A percentile compares a stretch with the other conserved stretches of the same genome.
These are phyloP conservation scores for Neurospora hispaniola DNA, from an alignment of 495 filamentous ascomycete genomes.

Conservation along the genomic window DNA sequence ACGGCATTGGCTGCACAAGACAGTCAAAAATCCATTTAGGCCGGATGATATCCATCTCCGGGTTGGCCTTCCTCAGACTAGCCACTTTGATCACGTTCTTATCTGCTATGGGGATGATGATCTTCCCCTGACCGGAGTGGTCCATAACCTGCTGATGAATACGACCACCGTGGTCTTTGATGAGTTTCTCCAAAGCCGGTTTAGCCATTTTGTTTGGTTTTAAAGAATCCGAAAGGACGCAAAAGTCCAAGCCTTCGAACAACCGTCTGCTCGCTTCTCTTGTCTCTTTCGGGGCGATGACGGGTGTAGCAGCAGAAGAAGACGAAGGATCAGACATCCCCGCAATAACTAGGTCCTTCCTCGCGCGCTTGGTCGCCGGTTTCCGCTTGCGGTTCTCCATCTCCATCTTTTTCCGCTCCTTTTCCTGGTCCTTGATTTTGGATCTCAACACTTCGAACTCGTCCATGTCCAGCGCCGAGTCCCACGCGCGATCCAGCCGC, in stretches of 20 bases:
- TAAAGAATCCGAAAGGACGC: slow-evolving; percentile 39
- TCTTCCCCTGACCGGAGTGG: slow-evolving; percentile 28
- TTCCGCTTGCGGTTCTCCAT: slow-evolving; percentile 65
- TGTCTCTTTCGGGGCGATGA: slow-evolving; percentile 19
- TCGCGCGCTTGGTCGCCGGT: slow-evolving; percentile 45
- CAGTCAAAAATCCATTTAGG: slow-evolving; percentile 84
- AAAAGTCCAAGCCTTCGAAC: slow-evolving; percentile 74
- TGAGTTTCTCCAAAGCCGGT: slow-evolving; percentile 67
- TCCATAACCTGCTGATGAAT: slow-evolving; percentile 56
- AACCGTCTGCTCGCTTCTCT: slow-evolving; percentile 25
- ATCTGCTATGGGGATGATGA: slow-evolving; percentile 68
- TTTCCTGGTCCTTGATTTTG: slow-evolving; percentile 58
- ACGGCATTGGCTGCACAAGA: slow-evolving; percentile 45
- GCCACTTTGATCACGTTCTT: slow-evolving; percentile 79
- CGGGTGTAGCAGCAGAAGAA: slow-evolving; percentile 37
- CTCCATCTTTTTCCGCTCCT: slow-evolving; percentile 65
- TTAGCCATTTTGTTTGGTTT: slow-evolving; percentile 57
- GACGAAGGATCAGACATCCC: slow-evolving; percentile 48
- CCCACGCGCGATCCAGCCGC: slow-evolving; percentile 75
- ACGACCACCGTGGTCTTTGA: slow-evolving; percentile 81
- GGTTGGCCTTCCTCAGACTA: slow-evolving; percentile 58
- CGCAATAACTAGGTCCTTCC: slow-evolving; percentile 62
- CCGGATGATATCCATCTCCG: slow-evolving; percentile 55
- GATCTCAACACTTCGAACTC: slow-evolving; percentile 66
- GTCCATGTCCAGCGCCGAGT: slow-evolving; percentile 59